These are phyloP conservation scores for Croton laevigatus DNA, from an alignment of 441 rosid species.

Conservation along the genomic window DNA sequence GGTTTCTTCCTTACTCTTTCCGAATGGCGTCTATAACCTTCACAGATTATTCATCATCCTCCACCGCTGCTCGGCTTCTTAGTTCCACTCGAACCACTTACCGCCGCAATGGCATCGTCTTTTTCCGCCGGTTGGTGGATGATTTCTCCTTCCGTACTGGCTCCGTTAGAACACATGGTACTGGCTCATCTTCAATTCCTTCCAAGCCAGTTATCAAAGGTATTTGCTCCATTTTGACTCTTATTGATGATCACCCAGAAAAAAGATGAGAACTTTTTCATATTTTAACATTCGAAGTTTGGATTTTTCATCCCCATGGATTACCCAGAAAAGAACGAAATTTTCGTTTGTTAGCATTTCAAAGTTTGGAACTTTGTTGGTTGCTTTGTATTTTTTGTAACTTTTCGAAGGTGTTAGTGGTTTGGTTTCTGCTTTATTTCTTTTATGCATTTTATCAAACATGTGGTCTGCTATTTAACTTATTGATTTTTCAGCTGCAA, in stretches of 20 bases:
- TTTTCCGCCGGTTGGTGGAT: conserved; percentile 29
- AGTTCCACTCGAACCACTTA: conserved; percentile 26
- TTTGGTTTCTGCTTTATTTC: conserved; percentile 2
- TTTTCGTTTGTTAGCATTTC: neutral
- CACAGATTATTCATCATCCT: conserved; percentile 48
- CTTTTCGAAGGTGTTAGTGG: neutral
- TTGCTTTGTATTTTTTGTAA: neutral
- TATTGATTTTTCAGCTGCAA: conserved; percentile 32
- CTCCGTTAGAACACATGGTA: conserved; percentile 28
- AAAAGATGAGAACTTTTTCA: neutral
- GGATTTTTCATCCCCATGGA: neutral
- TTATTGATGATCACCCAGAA: neutral
- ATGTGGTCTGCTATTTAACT: neutral
- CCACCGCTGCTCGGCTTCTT: conserved; percentile 42
- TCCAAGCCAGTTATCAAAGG: conserved; percentile 34
- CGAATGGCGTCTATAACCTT: conserved; percentile 47
- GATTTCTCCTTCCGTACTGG: conserved; percentile 27
- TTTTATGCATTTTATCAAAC: conserved; percentile 32
- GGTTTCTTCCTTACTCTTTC: neutral
- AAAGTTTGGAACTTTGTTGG: neutral
- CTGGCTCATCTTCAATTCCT: conserved; percentile 28
- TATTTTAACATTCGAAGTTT: neutral
- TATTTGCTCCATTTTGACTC: conserved; percentile 10
- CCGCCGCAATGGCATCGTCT: conserved; percentile 17
- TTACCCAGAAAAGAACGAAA: neutral